These are phyloP conservation scores for Aspergillus amoenus DNA, from an alignment of 2,329 filamentous ascomycete genomes.

Conservation along the genomic window DNA sequence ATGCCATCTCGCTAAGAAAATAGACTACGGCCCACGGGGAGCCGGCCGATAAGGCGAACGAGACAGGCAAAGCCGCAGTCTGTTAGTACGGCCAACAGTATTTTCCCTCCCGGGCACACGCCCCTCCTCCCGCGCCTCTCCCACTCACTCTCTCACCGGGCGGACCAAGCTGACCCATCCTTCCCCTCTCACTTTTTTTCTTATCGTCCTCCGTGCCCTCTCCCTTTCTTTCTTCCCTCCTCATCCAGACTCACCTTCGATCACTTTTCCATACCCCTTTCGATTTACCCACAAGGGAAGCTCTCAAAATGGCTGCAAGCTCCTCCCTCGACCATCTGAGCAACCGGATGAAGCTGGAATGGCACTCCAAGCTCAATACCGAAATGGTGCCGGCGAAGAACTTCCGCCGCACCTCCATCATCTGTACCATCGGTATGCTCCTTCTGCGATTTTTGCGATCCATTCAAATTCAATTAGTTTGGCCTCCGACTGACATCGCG, in stretches of 20 bases:
- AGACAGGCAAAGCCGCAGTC: not conserved
- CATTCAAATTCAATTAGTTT: not conserved
- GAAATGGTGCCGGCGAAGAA: conserved; percentile 82
- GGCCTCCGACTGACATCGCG: conserved; percentile 22
- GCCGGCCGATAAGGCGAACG: conserved; percentile 24
- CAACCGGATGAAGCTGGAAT: conserved; percentile 70
- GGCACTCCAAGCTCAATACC: conserved; percentile 79
- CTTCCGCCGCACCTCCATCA: conserved; percentile 96
- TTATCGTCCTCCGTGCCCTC: conserved; percentile 14
- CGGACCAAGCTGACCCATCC: conserved; percentile 7
- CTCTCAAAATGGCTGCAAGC: conserved; percentile 63
- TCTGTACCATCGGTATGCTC: conserved; percentile 88
- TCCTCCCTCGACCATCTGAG: conserved; percentile 84
- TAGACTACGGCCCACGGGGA: conserved; percentile 17
- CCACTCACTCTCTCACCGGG: conserved; percentile 10
- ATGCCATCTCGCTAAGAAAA: not conserved
- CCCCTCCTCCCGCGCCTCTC: conserved; percentile 15
- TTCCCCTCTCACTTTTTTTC: conserved; percentile 18
- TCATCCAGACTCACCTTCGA: conserved; percentile 8
- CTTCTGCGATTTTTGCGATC: not conserved
- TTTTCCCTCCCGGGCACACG: conserved; percentile 35
- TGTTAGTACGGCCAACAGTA: conserved; percentile 32
- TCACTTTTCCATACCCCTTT: conserved; percentile 8
- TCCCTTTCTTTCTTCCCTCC: conserved; percentile 5
- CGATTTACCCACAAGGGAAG: conserved; percentile 11